Conservation (phyloP, 2,329 filamentous ascomycete species). For the Scolecobasidium constrictum region DNA sequence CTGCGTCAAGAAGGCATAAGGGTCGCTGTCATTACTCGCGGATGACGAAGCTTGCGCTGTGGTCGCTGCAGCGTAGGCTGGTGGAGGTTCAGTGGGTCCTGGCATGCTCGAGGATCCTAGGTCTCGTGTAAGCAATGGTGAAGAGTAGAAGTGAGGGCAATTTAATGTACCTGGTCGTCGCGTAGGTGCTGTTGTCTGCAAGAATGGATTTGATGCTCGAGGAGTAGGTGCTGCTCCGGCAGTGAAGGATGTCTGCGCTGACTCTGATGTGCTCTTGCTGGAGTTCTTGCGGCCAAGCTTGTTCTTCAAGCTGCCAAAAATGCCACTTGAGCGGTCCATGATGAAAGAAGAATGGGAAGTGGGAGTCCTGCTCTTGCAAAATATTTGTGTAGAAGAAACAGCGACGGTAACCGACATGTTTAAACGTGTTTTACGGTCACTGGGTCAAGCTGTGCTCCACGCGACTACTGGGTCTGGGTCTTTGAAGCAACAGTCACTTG, state of each 20-base stretch:
- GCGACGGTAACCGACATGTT: too few relatives aligned
- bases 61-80: constrained; percentile 10
- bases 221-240: background rate
- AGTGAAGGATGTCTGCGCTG: background rate
- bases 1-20: constrained; percentile 61
- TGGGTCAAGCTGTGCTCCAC: too few relatives aligned
- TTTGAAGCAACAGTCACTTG: too few relatives aligned
- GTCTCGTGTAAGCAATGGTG: too few relatives aligned
- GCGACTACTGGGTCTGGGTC: too few relatives aligned
- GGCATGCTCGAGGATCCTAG: constrained; percentile 14
- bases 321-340: too few relatives aligned
- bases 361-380: too few relatives aligned
- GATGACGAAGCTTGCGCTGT: background rate
- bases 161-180: constrained; percentile 25
- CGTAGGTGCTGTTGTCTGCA: constrained; percentile 13
- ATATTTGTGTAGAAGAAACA: too few relatives aligned
- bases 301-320: constrained; percentile 19
- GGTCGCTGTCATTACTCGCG: constrained; percentile 32
- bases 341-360: too few relatives aligned
- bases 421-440: too few relatives aligned
- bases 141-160: too few relatives aligned
- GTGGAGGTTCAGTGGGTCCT: constrained; percentile 16
- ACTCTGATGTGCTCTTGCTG: constrained; percentile 12
- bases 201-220: constrained; percentile 2
- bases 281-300: constrained; percentile 13